Evolutionary conservation across 805 yeast species (phyloP).

Genomic region (Ogataea zsoltii): DNA sequence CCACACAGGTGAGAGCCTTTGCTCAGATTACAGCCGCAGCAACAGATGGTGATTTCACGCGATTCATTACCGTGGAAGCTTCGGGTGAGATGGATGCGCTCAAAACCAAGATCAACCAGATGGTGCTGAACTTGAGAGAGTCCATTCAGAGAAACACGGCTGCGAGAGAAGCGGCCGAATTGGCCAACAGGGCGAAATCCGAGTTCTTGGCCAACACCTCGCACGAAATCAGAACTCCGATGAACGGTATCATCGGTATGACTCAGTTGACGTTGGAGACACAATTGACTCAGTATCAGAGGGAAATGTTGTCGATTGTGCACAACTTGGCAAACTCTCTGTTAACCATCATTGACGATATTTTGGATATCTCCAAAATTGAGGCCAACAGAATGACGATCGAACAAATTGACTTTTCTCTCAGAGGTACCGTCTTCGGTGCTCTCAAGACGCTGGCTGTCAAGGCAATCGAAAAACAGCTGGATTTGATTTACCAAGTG

Average conservation of each 20-base stretch:
- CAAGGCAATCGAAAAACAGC: conserved; percentile 82
- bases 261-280: conserved; percentile 87
- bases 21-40: conserved; percentile 94
- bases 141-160: conserved; percentile 90
- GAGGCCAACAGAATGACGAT: conserved; percentile 94
- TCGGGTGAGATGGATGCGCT: conserved; percentile 85
- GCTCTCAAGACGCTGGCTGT: conserved; percentile 88
- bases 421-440: conserved; percentile 86
- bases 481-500: conserved; percentile 76
- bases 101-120: conserved; percentile 67
- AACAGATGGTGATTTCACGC: conserved; percentile 89
- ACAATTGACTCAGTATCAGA: conserved; percentile 84
- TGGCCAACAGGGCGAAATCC: conserved; percentile 86
- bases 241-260: conserved; percentile 93
- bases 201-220: conserved; percentile 90
- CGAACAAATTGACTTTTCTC: conserved; percentile 82
- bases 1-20: conserved; percentile 90
- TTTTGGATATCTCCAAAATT: conserved; percentile 87
- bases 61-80: conserved; percentile 89
- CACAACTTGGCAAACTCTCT: conserved; percentile 85
- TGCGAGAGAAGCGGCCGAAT: conserved; percentile 91
- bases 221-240: conserved; percentile 86
- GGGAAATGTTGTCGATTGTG: conserved; percentile 89
- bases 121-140: conserved; percentile 84
- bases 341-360: conserved; percentile 85